Percentiles rank a stretch among this genome's conserved stretches.
Evolutionary conservation across 331 rosid species (phyloP).

Genomic region (Quercus phellos): DNA sequence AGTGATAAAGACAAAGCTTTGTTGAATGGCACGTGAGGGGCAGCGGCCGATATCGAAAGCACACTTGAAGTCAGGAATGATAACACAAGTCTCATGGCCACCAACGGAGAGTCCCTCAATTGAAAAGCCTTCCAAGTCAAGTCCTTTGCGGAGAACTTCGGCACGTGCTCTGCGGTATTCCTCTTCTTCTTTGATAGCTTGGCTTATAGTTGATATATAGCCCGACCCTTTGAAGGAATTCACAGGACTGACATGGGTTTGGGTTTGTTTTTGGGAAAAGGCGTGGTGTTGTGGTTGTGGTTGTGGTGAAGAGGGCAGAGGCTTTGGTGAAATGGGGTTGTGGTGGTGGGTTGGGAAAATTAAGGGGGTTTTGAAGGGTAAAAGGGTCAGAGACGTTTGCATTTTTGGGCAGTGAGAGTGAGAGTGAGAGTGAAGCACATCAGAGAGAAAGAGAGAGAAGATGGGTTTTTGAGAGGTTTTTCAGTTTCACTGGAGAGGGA

Average conservation of each 20-base stretch:
- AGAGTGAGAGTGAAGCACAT: constrained; percentile 3
- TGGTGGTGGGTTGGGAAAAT: constrained; percentile 52
- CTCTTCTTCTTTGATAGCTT: constrained; percentile 67
- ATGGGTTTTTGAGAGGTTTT: constrained; percentile 41
- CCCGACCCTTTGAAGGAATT: constrained; percentile 55
- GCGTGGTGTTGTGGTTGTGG: constrained; percentile 26
- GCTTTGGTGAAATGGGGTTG: constrained; percentile 25
- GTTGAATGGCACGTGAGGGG: constrained; percentile 82
- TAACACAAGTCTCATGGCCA: constrained; percentile 89
- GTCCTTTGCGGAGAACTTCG: constrained; percentile 71
- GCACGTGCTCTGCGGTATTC: constrained; percentile 78
- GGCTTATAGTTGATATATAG: constrained; percentile 56
- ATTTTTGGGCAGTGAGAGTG: constrained; percentile 17
- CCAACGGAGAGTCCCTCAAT: constrained; percentile 87
- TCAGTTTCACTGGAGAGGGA: not conserved
- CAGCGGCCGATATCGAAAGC: constrained; percentile 87
- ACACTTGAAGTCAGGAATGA: constrained; percentile 83
- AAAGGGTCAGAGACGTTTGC: constrained; percentile 50
- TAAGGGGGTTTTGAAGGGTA: constrained; percentile 46
- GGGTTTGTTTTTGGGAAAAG: constrained; percentile 34
- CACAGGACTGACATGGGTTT: constrained; percentile 26
- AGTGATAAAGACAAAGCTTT: constrained; percentile 75
- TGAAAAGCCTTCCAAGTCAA: constrained; percentile 70
- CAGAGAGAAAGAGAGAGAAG: not conserved
- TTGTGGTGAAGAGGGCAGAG: not conserved